Evolutionary conservation across 768 basidiomycete species (phyloP).

Genomic region (Lentinula edodes): DNA sequence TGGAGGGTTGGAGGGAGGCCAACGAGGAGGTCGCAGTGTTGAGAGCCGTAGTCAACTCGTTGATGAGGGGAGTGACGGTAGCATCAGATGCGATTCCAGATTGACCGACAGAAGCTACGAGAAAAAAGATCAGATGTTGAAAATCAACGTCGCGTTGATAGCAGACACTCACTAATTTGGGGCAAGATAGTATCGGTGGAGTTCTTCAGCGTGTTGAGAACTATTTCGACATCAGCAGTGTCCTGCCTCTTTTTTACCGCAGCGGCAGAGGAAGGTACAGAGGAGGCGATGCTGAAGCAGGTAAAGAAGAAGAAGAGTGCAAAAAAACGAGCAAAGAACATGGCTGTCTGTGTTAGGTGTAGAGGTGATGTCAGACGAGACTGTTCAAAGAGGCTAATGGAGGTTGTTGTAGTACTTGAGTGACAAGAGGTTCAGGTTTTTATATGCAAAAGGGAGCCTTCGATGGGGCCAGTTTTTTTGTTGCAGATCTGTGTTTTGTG

Average conservation of each 20-base stretch:
- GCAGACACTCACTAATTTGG: neutral
- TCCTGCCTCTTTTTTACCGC: neutral
- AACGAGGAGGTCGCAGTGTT: conserved; percentile 17
- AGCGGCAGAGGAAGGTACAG: neutral
- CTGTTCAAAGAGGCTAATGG: neutral
- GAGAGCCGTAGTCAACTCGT: conserved; percentile 16
- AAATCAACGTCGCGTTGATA: neutral
- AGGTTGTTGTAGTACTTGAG: neutral
- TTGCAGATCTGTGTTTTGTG: neutral
- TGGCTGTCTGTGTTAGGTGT: neutral
- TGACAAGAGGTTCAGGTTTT: neutral
- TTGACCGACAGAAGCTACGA: conserved; percentile 7
- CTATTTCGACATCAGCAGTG: conserved; percentile 1
- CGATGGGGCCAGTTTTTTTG: neutral
- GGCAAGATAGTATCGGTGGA: neutral
- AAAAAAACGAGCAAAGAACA: conserved; percentile 3
- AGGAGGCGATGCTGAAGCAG: conserved; percentile 1
- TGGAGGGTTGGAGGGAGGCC: conserved; percentile 8
- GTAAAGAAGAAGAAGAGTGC: conserved; percentile 1
- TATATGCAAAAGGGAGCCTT: neutral
- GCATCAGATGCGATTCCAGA: conserved; percentile 14
- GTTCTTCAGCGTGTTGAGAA: conserved; percentile 1
- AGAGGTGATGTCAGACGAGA: neutral
- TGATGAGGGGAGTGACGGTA: conserved; percentile 17
- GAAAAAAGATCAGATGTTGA: neutral